These are phyloP conservation scores for Podosphaera leucotricha DNA, from an alignment of 2,329 filamentous ascomycete species.

Conservation along the genomic window DNA sequence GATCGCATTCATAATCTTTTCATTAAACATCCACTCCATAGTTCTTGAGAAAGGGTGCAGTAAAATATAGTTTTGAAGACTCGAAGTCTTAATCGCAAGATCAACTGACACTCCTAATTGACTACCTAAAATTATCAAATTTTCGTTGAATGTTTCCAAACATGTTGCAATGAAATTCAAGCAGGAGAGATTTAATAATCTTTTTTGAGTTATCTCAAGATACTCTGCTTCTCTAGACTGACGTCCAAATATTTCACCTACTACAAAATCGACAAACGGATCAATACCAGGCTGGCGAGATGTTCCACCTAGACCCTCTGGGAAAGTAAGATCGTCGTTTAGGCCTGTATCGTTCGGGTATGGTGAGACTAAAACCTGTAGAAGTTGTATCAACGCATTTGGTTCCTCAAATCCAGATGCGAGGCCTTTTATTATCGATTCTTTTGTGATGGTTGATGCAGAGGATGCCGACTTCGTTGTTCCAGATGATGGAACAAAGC, in stretches of 20 bases:
- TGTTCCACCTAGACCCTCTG: slow-evolving; percentile 56
- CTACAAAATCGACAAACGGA: slow-evolving; percentile 73
- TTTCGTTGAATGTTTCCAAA: slow-evolving; percentile 76
- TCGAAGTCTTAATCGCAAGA: slow-evolving; percentile 45
- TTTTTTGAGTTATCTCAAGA: slow-evolving; percentile 35
- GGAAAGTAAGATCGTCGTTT: slow-evolving; percentile 62
- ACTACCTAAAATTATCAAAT: slow-evolving; percentile 67
- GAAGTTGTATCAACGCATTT: slow-evolving; percentile 57
- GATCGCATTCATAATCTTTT: slow-evolving; percentile 57
- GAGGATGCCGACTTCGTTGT: slow-evolving; percentile 17
- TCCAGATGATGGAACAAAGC: slow-evolving; percentile 22
- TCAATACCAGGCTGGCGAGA: slow-evolving; percentile 73
- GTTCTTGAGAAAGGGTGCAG: slow-evolving; percentile 83
- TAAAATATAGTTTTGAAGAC: slow-evolving; percentile 56
- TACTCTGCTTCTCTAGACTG: slow-evolving; percentile 30
- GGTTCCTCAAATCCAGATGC: slow-evolving; percentile 64
- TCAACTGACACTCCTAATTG: slow-evolving; percentile 56
- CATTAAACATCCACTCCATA: slow-evolving; percentile 97
- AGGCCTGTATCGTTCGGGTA: slow-evolving; percentile 34
- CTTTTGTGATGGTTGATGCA: slow-evolving; percentile 7
- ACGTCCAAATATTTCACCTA: slow-evolving; percentile 53
- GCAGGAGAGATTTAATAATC: slow-evolving; percentile 55
- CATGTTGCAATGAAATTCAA: slow-evolving; percentile 64
- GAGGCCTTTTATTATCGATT: slow-evolving; percentile 47
- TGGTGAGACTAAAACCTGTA: slow-evolving; percentile 49